A percentile compares a stretch with the other conserved stretches of the same genome.
Conservation (phyloP, 2,329 filamentous ascomycete species). For the Paecilomyces variotii region DNA sequence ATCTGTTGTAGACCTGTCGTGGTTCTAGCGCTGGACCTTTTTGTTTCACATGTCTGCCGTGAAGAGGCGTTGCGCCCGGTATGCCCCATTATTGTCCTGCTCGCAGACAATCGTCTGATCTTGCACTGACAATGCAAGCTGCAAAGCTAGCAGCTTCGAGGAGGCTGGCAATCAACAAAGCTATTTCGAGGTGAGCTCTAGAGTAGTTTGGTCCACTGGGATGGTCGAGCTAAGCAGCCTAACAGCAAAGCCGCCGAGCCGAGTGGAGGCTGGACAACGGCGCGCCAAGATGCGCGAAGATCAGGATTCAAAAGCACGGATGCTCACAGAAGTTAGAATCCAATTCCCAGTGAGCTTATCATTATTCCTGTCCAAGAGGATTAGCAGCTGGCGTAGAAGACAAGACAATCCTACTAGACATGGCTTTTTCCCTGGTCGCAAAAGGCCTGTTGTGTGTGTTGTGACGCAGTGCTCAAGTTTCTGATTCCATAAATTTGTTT, state of each 20-base stretch:
- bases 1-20: background rate
- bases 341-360: no score
- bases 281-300: background rate
- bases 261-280: background rate
- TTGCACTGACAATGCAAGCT: background rate
- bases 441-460: background rate
- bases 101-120: background rate
- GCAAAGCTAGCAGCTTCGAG: background rate
- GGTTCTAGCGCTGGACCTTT: background rate
- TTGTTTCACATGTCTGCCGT: background rate
- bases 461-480: background rate
- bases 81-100: background rate
- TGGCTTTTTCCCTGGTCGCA: no score
- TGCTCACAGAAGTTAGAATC: no score
- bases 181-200: background rate
- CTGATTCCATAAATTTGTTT: background rate
- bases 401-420: no score
- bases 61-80: background rate
- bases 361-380: no score
- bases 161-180: background rate
- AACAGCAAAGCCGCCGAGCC: background rate
- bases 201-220: background rate
- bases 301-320: no score
- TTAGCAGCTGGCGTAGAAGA: no score
- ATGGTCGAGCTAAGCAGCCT: background rate